phyloP scores from a whole-genome alignment of 164 flowering plant genomes.

The Houttuynia cordata region DNA sequence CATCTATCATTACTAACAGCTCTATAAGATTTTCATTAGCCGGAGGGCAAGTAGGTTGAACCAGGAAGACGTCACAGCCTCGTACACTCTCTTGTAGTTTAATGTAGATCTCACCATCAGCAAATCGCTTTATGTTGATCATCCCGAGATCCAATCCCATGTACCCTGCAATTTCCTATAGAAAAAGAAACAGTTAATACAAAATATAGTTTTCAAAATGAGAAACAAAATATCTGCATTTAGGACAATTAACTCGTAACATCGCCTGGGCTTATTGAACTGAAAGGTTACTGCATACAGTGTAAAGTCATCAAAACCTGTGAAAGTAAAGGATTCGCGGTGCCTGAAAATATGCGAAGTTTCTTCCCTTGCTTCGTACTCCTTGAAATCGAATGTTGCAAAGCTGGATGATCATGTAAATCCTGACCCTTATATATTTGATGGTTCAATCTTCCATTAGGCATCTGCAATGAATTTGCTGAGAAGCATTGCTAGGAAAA shows the following conservation, averaged over 20 bases:
- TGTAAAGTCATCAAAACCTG: conserved; percentile 5
- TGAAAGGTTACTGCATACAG: background rate
- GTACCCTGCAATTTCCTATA: conserved; percentile 73
- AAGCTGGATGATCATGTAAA: conserved; percentile 5
- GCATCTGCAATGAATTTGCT: conserved; percentile 1
- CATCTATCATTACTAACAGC: conserved; percentile 84
- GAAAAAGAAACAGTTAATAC: background rate
- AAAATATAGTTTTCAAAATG: too few species aligned
- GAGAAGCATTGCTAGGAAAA: conserved; percentile 9
- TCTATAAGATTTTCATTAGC: conserved; percentile 91
- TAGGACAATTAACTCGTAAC: background rate
- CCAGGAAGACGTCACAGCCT: conserved; percentile 79
- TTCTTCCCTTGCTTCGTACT: conserved; percentile 7
- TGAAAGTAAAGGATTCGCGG: conserved; percentile 15
- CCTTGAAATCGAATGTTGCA: background rate
- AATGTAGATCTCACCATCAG: conserved; percentile 85
- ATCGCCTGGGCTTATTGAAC: background rate
- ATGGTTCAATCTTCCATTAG: conserved; percentile 7
- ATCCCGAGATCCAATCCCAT: conserved; percentile 85
- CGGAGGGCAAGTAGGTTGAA: conserved; percentile 92
- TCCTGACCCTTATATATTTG: conserved; percentile 5
- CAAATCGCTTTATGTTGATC: conserved; percentile 62
- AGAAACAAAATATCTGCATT: background rate
- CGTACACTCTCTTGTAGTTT: conserved; percentile 87
- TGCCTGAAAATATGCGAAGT: conserved; percentile 17